phyloP scores from a whole-genome alignment of 2,329 filamentous ascomycete species.

The Monosporascus sp. region DNA sequence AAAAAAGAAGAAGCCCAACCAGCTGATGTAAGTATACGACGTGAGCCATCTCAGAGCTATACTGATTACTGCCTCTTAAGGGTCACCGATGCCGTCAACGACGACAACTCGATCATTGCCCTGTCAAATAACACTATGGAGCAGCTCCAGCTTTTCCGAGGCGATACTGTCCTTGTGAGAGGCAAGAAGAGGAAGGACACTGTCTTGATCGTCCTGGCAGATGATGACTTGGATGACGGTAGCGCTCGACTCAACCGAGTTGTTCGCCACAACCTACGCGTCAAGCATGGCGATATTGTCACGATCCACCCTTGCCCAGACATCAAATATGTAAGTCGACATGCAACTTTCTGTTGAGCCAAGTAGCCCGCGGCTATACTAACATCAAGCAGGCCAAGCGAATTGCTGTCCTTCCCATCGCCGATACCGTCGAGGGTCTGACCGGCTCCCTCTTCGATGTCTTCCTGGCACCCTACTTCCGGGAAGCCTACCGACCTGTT shows the following conservation, averaged over 20 bases:
- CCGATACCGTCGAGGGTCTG: constrained; percentile 95
- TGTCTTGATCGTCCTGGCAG: constrained; percentile 92
- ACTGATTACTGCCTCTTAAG: constrained; percentile 41
- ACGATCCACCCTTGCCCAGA: constrained; percentile 97
- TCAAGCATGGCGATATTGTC: constrained; percentile 97
- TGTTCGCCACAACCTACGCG: constrained; percentile 93
- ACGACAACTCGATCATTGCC: constrained; percentile 99
- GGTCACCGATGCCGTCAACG: constrained; percentile 96
- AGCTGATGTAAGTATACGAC: constrained; percentile 65
- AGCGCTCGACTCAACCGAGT: constrained; percentile 97
- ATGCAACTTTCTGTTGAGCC: neutral
- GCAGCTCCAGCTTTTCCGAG: constrained; percentile 93
- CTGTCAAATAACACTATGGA: constrained; percentile 99
- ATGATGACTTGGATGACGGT: constrained; percentile 97
- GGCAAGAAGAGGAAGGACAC: constrained; percentile 99
- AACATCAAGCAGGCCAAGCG: constrained; percentile 74
- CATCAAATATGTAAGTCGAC: constrained; percentile 93
- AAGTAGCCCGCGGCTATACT: constrained; percentile 6
- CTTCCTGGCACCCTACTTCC: constrained; percentile 98
- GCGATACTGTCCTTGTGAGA: constrained; percentile 95
- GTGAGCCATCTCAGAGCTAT: neutral
- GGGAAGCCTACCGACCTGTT: constrained; percentile 95
- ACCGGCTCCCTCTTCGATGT: constrained; percentile 98
- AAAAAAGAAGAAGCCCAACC: constrained; percentile 99
- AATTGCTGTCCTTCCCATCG: constrained; percentile 95